Percentiles rank a stretch among this genome's conserved stretches.
These are phyloP conservation scores for Podaxis pistillaris DNA, from an alignment of 768 basidiomycete genomes.

Conservation along the genomic window DNA sequence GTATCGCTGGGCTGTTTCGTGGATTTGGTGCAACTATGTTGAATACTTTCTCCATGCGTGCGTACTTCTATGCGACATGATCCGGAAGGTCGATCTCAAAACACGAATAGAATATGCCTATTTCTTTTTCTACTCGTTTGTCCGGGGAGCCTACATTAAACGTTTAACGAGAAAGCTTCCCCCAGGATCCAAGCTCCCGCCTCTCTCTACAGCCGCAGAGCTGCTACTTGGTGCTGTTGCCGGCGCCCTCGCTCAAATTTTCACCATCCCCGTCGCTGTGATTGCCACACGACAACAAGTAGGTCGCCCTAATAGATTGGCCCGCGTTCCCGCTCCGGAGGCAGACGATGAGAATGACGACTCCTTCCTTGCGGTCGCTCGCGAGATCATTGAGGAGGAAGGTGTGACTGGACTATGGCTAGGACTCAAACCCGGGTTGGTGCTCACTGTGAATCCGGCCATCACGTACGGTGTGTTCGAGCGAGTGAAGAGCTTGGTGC, in stretches of 20 bases:
- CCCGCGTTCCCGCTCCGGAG: slow-evolving; percentile 7
- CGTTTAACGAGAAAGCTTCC: slow-evolving; percentile 60
- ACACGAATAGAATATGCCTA: slow-evolving; percentile 85
- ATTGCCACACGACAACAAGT: slow-evolving; percentile 98
- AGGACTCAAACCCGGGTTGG: slow-evolving; percentile 87
- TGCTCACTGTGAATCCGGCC: slow-evolving; percentile 96
- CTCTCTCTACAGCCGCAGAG: slow-evolving; percentile 76
- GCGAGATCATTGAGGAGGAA: slow-evolving; percentile 87
- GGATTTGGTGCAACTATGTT: slow-evolving; percentile 97
- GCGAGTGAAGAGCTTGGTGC: slow-evolving; percentile 74
- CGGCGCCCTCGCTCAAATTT: slow-evolving; percentile 93
- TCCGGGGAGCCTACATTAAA: slow-evolving; percentile 79
- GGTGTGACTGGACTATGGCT: slow-evolving; percentile 89
- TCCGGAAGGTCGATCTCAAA: slow-evolving; percentile 9
- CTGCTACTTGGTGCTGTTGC: slow-evolving; percentile 87
- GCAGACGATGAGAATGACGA: slow-evolving; percentile 45
- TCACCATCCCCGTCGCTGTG: slow-evolving; percentile 96
- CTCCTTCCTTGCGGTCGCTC: slow-evolving; percentile 76
- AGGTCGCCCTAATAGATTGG: slow-evolving; percentile 40
- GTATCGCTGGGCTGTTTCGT: slow-evolving; percentile 78
- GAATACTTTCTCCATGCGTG: slow-evolving; percentile 97
- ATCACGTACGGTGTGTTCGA: slow-evolving; percentile 97
- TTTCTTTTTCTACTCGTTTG: slow-evolving; percentile 97
- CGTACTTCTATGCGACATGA: slow-evolving; percentile 28
- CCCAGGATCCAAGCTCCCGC: slow-evolving; percentile 55